Evolutionary conservation across 306 rosid genomes (phyloP).

Genomic region (Vigna reflexopilosa): DNA sequence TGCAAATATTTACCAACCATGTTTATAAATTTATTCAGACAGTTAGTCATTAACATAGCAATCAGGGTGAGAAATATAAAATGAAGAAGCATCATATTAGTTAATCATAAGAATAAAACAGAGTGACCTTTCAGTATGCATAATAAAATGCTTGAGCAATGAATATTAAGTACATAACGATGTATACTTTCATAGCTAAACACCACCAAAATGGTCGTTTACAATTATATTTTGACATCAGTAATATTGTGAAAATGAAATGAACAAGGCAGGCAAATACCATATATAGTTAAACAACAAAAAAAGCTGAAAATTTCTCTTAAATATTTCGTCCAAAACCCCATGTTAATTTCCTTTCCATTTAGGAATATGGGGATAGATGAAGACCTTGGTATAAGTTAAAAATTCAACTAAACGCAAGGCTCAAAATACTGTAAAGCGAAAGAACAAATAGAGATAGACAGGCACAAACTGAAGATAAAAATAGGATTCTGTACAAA

Average conservation of each 20-base stretch:
- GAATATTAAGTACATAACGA: neutral
- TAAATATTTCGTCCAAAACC: neutral
- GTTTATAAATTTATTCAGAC: neutral
- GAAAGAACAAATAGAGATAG: neutral
- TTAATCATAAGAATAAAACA: neutral
- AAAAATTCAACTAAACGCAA: neutral
- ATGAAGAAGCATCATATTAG: neutral
- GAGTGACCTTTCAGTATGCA: neutral
- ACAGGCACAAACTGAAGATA: neutral
- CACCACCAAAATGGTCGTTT: neutral
- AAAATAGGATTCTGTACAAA: neutral
- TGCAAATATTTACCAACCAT: constrained; percentile 12
- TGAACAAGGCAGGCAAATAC: neutral
- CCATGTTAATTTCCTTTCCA: neutral
- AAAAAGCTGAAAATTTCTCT: neutral
- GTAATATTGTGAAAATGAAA: neutral
- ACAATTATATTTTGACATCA: neutral
- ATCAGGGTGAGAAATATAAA: neutral
- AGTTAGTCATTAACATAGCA: neutral
- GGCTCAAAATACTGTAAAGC: neutral
- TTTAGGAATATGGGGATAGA: neutral
- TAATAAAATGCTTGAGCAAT: neutral
- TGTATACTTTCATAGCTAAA: neutral
- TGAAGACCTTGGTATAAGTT: neutral
- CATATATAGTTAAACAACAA: neutral